Conservation (phyloP, 1,284 basidiomycete genomes). For the Cryptococcus wingfieldii region DNA sequence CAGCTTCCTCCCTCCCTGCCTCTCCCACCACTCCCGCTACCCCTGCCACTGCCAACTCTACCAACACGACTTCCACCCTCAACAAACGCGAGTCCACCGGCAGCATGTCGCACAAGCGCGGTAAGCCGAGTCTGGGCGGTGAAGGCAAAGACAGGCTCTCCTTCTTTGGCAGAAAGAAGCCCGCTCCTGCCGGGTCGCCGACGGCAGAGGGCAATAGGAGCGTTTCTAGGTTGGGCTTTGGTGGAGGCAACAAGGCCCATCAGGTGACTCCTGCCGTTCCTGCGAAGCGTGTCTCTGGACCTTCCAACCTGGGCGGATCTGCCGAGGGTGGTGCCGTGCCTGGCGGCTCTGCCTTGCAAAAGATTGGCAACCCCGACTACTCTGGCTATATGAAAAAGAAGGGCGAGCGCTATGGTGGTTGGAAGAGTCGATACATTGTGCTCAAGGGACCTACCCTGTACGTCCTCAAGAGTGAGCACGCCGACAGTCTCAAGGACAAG, state of each 20-base stretch:
- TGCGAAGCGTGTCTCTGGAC: slow-evolving; percentile 12
- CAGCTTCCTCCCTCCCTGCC: background rate
- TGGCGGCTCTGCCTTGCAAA: slow-evolving; percentile 60
- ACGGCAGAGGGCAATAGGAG: slow-evolving; percentile 2
- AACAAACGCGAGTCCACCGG: slow-evolving; percentile 44
- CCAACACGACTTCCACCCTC: background rate
- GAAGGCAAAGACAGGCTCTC: slow-evolving; percentile 51
- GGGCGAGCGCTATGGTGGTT: slow-evolving; percentile 85
- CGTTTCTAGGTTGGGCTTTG: slow-evolving; percentile 25
- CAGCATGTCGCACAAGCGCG: slow-evolving; percentile 44
- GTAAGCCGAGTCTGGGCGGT: slow-evolving; percentile 35
- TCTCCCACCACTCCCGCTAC: slow-evolving; percentile 24
- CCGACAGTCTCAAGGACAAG: slow-evolving; percentile 92
- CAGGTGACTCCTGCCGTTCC: slow-evolving; percentile 35
- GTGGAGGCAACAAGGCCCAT: slow-evolving; percentile 12
- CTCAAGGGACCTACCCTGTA: slow-evolving; percentile 89
- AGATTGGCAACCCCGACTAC: slow-evolving; percentile 84
- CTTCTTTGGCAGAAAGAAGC: slow-evolving; percentile 78
- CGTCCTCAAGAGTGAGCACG: slow-evolving; percentile 74
- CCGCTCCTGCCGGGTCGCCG: slow-evolving; percentile 57
- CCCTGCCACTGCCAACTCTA: slow-evolving; percentile 33
- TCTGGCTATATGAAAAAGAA: slow-evolving; percentile 94
- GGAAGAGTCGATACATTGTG: slow-evolving; percentile 92
- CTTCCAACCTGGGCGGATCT: background rate
- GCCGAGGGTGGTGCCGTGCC: background rate